Conservation (phyloP, 106 monocot genomes). For the Dendrobium chrysotoxum region DNA sequence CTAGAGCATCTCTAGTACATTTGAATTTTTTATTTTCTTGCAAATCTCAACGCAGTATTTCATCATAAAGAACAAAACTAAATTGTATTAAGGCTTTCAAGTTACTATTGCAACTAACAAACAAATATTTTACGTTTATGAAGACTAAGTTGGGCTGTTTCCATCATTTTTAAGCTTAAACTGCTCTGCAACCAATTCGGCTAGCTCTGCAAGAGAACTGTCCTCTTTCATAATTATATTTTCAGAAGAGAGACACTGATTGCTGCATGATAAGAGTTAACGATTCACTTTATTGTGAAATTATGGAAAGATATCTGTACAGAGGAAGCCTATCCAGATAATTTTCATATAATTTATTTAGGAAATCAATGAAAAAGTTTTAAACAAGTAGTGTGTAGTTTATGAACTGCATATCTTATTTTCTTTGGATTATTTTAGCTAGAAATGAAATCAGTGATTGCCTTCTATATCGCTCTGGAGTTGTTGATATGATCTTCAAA, state of each 20-base stretch:
- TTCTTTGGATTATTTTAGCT: no score
- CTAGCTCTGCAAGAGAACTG: background rate
- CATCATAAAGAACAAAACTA: background rate
- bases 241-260: background rate
- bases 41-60: background rate
- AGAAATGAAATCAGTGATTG: background rate
- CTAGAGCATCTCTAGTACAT: background rate
- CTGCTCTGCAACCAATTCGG: background rate
- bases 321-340: background rate
- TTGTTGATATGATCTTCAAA: constrained; percentile 6
- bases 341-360: no score
- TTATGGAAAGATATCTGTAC: no score
- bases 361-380: no score
- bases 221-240: background rate
- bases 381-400: background rate
- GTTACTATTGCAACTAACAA: background rate
- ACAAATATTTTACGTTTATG: background rate
- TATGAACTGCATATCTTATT: background rate
- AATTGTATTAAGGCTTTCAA: background rate
- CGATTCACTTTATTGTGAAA: background rate
- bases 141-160: background rate
- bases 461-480: background rate
- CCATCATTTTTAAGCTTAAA: background rate
- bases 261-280: background rate
- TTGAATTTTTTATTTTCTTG: background rate